Conservation (phyloP, 805 yeast genomes). For the Pichia membranifaciens region DNA sequence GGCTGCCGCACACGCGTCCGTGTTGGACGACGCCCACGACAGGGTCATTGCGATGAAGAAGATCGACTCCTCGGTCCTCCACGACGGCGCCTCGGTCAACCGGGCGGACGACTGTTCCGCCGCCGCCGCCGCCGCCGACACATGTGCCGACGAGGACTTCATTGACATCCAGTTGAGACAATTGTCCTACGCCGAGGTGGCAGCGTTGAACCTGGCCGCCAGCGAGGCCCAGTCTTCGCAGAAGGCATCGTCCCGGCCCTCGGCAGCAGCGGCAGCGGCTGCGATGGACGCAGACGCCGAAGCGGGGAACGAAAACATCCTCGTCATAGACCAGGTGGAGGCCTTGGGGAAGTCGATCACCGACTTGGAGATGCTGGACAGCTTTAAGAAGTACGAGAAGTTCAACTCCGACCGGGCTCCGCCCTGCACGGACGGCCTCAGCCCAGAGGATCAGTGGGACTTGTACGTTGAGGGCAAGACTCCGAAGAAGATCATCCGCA, state of each 20-base stretch:
- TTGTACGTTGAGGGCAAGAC: slow-evolving; percentile 2
- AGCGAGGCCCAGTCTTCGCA: no score
- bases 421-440: neutral
- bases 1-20: neutral
- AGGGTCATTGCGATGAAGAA: slow-evolving; percentile 31
- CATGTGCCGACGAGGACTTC: slow-evolving; percentile 33
- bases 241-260: no score
- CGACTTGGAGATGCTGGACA: slow-evolving; percentile 28
- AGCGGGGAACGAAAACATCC: neutral
- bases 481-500: slow-evolving; percentile 2
- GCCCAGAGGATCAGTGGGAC: slow-evolving; percentile 8
- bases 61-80: slow-evolving; percentile 11
- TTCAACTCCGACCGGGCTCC: neutral
- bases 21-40: neutral
- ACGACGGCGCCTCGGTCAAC: slow-evolving; percentile 6
- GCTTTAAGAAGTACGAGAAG: slow-evolving; percentile 16
- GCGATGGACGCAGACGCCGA: no score
- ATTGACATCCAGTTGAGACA: slow-evolving; percentile 41
- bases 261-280: no score
- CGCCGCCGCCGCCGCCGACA: neutral
- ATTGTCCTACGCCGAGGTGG: slow-evolving; percentile 51
- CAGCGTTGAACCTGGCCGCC: slow-evolving; percentile 25
- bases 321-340: slow-evolving; percentile 27
- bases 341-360: slow-evolving; percentile 30
- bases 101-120: neutral